A percentile compares a stretch with the other conserved stretches of the same genome.
Evolutionary conservation across 2,329 filamentous ascomycete genomes (phyloP).

Genomic region (Sordariomycetes sp.): DNA sequence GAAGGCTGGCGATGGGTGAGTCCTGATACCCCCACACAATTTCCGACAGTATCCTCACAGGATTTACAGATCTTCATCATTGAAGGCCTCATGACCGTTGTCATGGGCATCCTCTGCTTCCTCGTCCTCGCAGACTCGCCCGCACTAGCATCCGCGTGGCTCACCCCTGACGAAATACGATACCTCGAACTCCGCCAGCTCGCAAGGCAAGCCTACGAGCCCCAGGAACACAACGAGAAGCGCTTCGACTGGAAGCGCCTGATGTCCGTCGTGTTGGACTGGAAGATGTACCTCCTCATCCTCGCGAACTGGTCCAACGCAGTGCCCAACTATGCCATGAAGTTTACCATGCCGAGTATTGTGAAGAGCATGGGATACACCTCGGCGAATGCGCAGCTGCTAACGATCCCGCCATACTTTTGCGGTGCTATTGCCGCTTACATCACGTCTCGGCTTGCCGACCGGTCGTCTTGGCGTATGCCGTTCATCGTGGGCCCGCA

Average conservation of each 20-base stretch:
- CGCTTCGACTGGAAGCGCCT: conserved; percentile 42
- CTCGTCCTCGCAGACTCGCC: conserved; percentile 49
- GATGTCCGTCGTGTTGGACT: conserved; percentile 43
- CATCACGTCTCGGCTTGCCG: conserved; percentile 1
- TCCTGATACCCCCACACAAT: neutral
- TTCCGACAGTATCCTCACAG: neutral
- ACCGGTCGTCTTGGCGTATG: conserved; percentile 5
- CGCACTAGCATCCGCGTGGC: conserved; percentile 29
- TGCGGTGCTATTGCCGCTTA: conserved; percentile 5
- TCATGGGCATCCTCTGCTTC: conserved; percentile 27
- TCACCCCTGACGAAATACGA: conserved; percentile 25
- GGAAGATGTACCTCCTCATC: conserved; percentile 30
- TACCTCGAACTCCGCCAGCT: conserved; percentile 24
- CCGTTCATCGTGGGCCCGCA: conserved; percentile 24
- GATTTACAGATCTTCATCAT: conserved; percentile 53
- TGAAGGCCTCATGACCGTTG: conserved; percentile 26
- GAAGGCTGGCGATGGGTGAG: conserved; percentile 56
- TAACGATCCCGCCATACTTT: conserved; percentile 13
- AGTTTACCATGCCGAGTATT: conserved; percentile 22
- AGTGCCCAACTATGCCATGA: conserved; percentile 20
- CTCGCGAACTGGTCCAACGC: conserved; percentile 9
- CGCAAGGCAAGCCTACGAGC: conserved; percentile 15
- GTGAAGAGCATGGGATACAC: conserved; percentile 11
- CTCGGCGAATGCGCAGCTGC: conserved; percentile 12
- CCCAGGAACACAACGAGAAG: conserved; percentile 33